These are phyloP conservation scores for Suhomyces kunorum DNA, from an alignment of 1,139 yeast genomes.

Conservation along the genomic window DNA sequence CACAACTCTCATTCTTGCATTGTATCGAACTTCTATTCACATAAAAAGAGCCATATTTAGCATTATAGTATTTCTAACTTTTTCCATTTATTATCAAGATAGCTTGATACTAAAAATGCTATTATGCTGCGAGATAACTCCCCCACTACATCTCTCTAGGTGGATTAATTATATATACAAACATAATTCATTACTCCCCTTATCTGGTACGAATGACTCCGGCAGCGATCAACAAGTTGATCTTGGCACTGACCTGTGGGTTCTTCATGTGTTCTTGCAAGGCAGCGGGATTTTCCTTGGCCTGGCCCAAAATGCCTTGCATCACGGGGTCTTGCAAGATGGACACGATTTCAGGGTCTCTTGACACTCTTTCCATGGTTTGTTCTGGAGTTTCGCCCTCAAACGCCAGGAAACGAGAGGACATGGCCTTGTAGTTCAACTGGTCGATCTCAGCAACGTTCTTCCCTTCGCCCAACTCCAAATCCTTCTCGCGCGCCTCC, in stretches of 20 bases:
- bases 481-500: slow-evolving; percentile 74
- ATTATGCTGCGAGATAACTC: too few relatives aligned
- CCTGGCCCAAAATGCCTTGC: slow-evolving; percentile 94
- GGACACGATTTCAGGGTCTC: slow-evolving; percentile 91
- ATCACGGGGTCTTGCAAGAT: slow-evolving; percentile 95
- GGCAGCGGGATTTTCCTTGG: slow-evolving; percentile 94
- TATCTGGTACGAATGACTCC: slow-evolving; percentile 95
- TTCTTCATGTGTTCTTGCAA: slow-evolving; percentile 97
- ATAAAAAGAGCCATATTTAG: too few relatives aligned
- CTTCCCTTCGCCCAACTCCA: slow-evolving; percentile 55
- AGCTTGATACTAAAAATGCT: too few relatives aligned
- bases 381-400: slow-evolving; percentile 96
- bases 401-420: slow-evolving; percentile 74
- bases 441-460: slow-evolving; percentile 79
- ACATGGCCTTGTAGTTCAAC: slow-evolving; percentile 72
- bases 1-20: too few relatives aligned
- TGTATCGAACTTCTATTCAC: too few relatives aligned
- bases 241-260: slow-evolving; percentile 88
- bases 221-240: slow-evolving; percentile 89
- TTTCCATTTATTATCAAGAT: too few relatives aligned
- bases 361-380: slow-evolving; percentile 84
- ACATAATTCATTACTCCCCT: slow-evolving; percentile 9
- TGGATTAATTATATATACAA: background rate
- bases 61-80: too few relatives aligned
- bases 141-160: too few relatives aligned